These are phyloP conservation scores for Vigna hirtella DNA, from an alignment of 306 rosid species.

Conservation along the genomic window DNA sequence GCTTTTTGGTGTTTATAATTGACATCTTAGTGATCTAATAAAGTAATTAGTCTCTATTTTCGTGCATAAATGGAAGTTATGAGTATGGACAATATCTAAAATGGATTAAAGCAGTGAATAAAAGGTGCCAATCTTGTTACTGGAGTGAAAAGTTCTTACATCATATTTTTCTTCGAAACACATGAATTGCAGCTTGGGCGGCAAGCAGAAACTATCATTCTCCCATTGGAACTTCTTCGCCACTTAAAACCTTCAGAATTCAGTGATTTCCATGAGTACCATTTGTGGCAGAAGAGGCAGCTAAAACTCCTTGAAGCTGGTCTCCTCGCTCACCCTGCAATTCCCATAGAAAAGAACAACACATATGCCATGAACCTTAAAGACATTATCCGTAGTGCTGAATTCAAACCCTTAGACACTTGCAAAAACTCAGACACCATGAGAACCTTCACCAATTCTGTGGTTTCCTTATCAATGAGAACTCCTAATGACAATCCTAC, in stretches of 20 bases:
- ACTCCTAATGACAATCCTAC: slow-evolving; percentile 61
- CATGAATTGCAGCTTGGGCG: slow-evolving; percentile 71
- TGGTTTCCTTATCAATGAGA: slow-evolving; percentile 75
- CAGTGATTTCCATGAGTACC: slow-evolving; percentile 75
- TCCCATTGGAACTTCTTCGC: slow-evolving; percentile 86
- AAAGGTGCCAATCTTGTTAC: slow-evolving; percentile 25
- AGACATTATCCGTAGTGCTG: slow-evolving; percentile 57
- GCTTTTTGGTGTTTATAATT: background rate
- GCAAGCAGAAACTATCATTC: slow-evolving; percentile 90
- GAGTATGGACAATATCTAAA: background rate
- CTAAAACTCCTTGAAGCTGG: slow-evolving; percentile 83
- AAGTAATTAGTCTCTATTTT: slow-evolving; percentile 6
- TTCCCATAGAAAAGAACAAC: slow-evolving; percentile 65
- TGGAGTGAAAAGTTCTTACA: background rate
- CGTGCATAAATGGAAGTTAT: background rate
- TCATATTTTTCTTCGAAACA: background rate
- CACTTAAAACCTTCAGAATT: slow-evolving; percentile 89
- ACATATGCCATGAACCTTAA: slow-evolving; percentile 64
- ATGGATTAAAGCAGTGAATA: slow-evolving; percentile 1
- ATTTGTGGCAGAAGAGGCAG: slow-evolving; percentile 89
- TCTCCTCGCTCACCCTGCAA: slow-evolving; percentile 77
- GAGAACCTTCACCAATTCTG: slow-evolving; percentile 79
- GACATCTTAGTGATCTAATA: background rate
- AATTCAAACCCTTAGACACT: slow-evolving; percentile 67
- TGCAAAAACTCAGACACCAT: slow-evolving; percentile 84